Evolutionary conservation across 2,329 filamentous ascomycete genomes (phyloP).

Genomic region (Alternaria angustiovoidea): DNA sequence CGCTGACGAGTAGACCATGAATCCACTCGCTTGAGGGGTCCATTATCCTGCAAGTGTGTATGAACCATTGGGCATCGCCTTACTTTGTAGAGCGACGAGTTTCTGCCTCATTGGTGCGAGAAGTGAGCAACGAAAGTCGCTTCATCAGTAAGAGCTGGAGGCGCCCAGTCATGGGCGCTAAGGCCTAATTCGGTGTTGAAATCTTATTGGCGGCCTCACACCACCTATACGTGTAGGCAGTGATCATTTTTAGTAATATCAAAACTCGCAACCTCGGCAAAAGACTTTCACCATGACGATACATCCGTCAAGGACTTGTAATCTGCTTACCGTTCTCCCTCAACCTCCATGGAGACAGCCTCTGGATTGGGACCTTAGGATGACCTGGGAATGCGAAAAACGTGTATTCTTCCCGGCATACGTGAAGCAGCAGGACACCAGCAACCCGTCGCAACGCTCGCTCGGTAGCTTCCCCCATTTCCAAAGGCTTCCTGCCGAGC

Average conservation of each 20-base stretch:
- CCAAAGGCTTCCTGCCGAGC: slow-evolving; percentile 18
- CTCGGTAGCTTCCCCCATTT: slow-evolving; percentile 7
- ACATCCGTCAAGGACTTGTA: background rate
- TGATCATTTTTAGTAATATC: no score
- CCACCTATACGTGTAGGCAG: background rate
- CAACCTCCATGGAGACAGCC: background rate
- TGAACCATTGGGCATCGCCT: background rate
- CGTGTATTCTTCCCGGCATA: background rate
- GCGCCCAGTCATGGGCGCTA: background rate
- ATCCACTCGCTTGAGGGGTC: background rate
- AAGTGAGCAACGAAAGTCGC: background rate
- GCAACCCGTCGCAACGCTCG: background rate
- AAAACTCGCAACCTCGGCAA: background rate
- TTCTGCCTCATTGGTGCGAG: background rate
- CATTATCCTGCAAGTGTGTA: background rate
- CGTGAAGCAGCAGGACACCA: background rate
- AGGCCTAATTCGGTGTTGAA: background rate
- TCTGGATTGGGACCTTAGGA: background rate
- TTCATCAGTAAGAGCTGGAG: background rate
- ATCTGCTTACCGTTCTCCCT: background rate
- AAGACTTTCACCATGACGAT: background rate
- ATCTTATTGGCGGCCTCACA: background rate
- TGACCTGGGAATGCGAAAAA: background rate
- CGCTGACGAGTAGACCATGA: background rate
- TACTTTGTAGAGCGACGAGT: background rate